These are phyloP conservation scores for Dendrobium officinale DNA, from an alignment of 106 monocot species.

Conservation along the genomic window DNA sequence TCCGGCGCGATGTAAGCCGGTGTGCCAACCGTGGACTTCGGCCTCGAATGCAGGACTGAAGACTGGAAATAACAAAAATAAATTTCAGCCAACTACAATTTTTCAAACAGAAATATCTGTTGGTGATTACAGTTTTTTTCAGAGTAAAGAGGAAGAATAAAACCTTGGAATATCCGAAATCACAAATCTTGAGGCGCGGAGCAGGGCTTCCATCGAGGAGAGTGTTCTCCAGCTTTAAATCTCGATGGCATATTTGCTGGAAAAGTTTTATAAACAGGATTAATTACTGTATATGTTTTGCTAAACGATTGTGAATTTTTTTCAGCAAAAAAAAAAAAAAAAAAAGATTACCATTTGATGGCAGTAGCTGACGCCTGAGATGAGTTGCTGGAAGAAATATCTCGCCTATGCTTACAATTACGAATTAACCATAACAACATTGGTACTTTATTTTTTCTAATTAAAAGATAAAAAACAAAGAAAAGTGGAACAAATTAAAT, in stretches of 20 bases:
- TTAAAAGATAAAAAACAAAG: not conserved
- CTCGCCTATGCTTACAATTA: conserved; percentile 51
- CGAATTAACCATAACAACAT: conserved; percentile 5
- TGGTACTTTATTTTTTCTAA: not conserved
- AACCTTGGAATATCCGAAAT: conserved; percentile 94
- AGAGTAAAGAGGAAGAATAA: too few relatives aligned
- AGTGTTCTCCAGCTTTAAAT: conserved; percentile 91
- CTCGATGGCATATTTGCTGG: conserved; percentile 80
- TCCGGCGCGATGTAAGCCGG: conserved; percentile 92
- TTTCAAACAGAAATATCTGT: not conserved
- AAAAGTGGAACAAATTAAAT: not conserved
- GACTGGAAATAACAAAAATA: conserved; percentile 32
- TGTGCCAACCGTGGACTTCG: conserved; percentile 90
- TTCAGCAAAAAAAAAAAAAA: not conserved
- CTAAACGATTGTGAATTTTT: too few relatives aligned
- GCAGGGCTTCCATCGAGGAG: conserved; percentile 82
- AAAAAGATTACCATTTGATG: conserved; percentile 56
- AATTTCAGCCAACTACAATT: not conserved
- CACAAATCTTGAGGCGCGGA: conserved; percentile 82
- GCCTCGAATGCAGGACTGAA: conserved; percentile 60
- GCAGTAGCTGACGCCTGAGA: conserved; percentile 87
- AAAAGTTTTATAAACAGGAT: not conserved
- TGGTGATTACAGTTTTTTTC: not conserved
- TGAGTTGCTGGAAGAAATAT: conserved; percentile 97
- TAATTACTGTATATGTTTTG: not conserved